A percentile compares a stretch with the other conserved stretches of the same genome.
Conservation (phyloP, 2,329 filamentous ascomycete genomes). For the Alternaria solani region DNA sequence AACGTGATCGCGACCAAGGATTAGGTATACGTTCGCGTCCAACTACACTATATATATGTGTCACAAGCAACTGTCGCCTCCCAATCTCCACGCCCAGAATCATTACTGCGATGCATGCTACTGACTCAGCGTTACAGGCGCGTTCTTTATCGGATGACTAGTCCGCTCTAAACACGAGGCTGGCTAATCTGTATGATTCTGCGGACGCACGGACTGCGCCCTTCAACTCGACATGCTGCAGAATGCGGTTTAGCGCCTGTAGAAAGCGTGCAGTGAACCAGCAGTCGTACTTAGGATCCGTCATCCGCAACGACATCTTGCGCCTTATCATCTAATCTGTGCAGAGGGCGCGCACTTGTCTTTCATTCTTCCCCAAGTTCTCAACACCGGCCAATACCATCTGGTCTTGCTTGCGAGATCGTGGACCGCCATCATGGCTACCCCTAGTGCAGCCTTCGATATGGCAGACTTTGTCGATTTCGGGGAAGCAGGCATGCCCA, state of each 20-base stretch:
- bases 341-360: conserved; percentile 29
- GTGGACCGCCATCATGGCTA: conserved; percentile 34
- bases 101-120: neutral
- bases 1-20: neutral
- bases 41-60: neutral
- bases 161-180: conserved; percentile 10
- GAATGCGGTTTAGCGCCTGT: conserved; percentile 19
- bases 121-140: conserved; percentile 20
- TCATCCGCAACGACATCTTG: conserved; percentile 17
- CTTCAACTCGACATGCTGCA: conserved; percentile 24
- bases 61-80: too few relatives aligned
- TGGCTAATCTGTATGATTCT: conserved; percentile 20
- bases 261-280: conserved; percentile 13
- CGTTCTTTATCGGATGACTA: conserved; percentile 14
- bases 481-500: conserved; percentile 47
- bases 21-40: neutral
- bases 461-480: conserved; percentile 53
- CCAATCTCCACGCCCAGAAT: neutral
- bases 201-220: conserved; percentile 28
- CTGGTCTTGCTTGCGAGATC: conserved; percentile 3
- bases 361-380: conserved; percentile 2
- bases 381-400: conserved; percentile 4
- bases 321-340: conserved; percentile 31
- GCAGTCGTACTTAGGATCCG: conserved; percentile 21
- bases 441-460: conserved; percentile 36